These are phyloP conservation scores for Croton laevigatus DNA, from an alignment of 441 rosid genomes.

Conservation along the genomic window DNA sequence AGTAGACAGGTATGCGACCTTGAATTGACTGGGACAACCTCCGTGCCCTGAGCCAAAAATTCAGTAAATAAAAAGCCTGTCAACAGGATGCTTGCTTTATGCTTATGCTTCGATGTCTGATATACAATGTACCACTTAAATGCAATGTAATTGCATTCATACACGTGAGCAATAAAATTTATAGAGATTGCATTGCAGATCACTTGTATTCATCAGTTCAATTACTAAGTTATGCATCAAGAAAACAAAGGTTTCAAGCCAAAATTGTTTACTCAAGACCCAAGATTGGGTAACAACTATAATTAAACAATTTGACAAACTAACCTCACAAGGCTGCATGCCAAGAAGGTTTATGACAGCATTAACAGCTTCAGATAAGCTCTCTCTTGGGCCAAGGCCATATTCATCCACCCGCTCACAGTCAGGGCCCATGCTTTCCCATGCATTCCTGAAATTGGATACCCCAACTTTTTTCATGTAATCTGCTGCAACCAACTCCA, in stretches of 20 bases:
- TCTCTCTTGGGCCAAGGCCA: conserved; percentile 92
- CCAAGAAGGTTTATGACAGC: conserved; percentile 91
- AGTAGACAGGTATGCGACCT: conserved; percentile 89
- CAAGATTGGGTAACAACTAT: not conserved
- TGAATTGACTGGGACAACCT: conserved; percentile 74
- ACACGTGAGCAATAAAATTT: not conserved
- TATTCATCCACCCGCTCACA: conserved; percentile 88
- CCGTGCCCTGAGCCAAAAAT: conserved; percentile 64
- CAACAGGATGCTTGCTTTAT: not conserved
- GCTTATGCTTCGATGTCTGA: not conserved
- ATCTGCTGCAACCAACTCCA: conserved; percentile 91
- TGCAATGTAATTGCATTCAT: not conserved
- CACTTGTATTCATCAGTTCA: not conserved
- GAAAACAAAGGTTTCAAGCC: not conserved
- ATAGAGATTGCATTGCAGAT: not conserved
- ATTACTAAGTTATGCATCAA: not conserved
- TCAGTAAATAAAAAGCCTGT: conserved; percentile 8
- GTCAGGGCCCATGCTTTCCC: conserved; percentile 86
- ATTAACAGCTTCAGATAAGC: conserved; percentile 73
- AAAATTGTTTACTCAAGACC: not conserved
- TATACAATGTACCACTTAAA: not conserved
- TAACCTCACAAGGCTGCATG: conserved; percentile 98
- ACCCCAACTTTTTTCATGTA: conserved; percentile 79
- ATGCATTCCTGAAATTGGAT: conserved; percentile 88
- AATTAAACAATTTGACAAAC: conserved; percentile 14